A percentile compares a stretch with the other conserved stretches of the same genome.
phyloP scores from a whole-genome alignment of 208 protist genomes.

The Trypanosoma scelopori region DNA sequence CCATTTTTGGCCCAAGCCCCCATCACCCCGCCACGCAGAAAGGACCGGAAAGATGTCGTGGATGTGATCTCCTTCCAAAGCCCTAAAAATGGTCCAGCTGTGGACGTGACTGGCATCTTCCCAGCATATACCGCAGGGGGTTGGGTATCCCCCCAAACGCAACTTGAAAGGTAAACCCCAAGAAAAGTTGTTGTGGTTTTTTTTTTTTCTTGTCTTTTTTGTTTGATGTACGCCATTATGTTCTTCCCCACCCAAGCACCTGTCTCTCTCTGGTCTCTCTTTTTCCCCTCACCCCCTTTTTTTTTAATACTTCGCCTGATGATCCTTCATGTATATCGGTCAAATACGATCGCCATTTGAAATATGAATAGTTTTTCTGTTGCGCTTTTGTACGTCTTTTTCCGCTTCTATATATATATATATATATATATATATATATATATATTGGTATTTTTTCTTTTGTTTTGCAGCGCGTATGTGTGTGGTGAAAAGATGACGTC shows the following conservation, averaged over 20 bases:
- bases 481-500: no score
- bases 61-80: no score
- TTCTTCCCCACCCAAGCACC: no score
- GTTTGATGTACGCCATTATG: no score
- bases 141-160: background rate
- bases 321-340: background rate
- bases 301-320: no score
- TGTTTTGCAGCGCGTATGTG: no score
- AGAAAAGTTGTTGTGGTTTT: no score
- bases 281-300: no score
- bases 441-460: slow-evolving; percentile 11
- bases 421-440: slow-evolving; percentile 28
- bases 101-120: slow-evolving; percentile 8
- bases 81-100: background rate
- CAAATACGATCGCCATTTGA: background rate
- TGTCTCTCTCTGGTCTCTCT: no score
- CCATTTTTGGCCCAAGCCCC: background rate
- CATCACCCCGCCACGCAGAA: background rate
- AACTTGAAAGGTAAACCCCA: no score
- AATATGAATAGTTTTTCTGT: slow-evolving; percentile 4
- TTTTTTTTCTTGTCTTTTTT: no score
- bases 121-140: slow-evolving; percentile 18
- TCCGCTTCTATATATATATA: slow-evolving; percentile 41
- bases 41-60: background rate
- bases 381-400: background rate